A percentile compares a stretch with the other conserved stretches of the same genome.
phyloP scores from a whole-genome alignment of 176 grass and related monocot species.

The Oryza meridionalis region DNA sequence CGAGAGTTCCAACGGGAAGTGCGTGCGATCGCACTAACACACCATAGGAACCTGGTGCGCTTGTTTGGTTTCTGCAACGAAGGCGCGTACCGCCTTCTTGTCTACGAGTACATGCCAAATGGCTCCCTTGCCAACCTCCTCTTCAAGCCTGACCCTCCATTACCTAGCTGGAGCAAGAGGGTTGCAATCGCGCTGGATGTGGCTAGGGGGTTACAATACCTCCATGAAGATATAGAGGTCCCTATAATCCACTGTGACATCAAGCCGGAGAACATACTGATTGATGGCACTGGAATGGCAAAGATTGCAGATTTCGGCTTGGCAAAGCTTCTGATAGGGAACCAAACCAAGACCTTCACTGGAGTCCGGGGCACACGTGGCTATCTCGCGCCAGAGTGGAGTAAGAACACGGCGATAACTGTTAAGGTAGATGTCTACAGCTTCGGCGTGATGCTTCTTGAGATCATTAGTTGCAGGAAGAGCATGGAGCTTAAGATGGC shows the following conservation, averaged over 20 bases:
- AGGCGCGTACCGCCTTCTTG: constrained; percentile 43
- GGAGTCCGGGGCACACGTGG: constrained; percentile 56
- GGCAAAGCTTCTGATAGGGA: constrained; percentile 49
- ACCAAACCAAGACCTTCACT: constrained; percentile 59
- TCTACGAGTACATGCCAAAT: constrained; percentile 63
- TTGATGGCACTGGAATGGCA: constrained; percentile 40
- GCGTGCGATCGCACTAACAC: constrained; percentile 41
- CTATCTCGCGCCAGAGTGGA: constrained; percentile 64
- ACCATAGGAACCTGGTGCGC: constrained; percentile 61
- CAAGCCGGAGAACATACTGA: constrained; percentile 65
- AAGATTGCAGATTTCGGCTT: constrained; percentile 65
- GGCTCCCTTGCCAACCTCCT: constrained; percentile 62
- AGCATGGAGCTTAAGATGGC: constrained; percentile 43
- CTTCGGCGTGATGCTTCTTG: constrained; percentile 59
- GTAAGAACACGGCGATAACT: constrained; percentile 51
- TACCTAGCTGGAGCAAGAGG: constrained; percentile 47
- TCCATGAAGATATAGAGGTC: constrained; percentile 51
- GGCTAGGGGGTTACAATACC: constrained; percentile 52
- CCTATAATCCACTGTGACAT: constrained; percentile 65
- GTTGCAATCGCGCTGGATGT: constrained; percentile 44
- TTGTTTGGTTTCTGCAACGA: constrained; percentile 64
- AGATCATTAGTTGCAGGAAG: constrained; percentile 56
- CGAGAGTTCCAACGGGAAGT: constrained; percentile 56
- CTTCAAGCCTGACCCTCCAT: constrained; percentile 31
- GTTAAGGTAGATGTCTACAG: constrained; percentile 61